phyloP scores from a whole-genome alignment of 2,329 filamentous ascomycete genomes.

The Ceratocystis lukuohia region DNA sequence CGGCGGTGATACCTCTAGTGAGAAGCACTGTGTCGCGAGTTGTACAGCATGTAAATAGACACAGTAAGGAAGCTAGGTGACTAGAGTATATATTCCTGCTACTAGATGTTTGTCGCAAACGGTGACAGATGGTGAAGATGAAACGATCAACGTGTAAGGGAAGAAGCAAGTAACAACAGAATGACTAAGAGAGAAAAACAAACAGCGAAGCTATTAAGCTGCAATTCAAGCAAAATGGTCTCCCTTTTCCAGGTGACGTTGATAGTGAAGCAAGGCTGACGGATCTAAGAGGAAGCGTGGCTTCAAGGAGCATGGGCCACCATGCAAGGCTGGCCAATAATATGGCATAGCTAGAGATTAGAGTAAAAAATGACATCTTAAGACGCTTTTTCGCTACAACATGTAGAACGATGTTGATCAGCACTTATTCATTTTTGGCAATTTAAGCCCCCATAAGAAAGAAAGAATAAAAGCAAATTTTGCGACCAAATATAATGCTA shows the following conservation, averaged over 20 bases:
- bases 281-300: constrained; percentile 9
- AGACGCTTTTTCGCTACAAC: background rate
- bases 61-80: background rate
- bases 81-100: background rate
- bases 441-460: background rate
- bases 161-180: background rate
- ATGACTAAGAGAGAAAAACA: background rate
- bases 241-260: background rate
- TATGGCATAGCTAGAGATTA: background rate
- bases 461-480: background rate
- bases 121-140: background rate
- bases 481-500: background rate
- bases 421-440: background rate
- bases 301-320: constrained; percentile 8
- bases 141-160: background rate
- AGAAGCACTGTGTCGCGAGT: background rate
- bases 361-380: background rate
- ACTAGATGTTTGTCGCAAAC: background rate
- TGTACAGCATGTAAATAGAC: background rate
- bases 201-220: background rate
- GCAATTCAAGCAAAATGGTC: background rate
- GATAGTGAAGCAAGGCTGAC: constrained; percentile 7
- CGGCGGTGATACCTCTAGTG: background rate
- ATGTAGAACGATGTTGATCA: background rate
- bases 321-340: constrained; percentile 9